Evolutionary conservation across 2,329 filamentous ascomycete genomes (phyloP), one percentile per base, ranked within the genome.

Genomic region (Colletotrichum noveboracense): DNA sequence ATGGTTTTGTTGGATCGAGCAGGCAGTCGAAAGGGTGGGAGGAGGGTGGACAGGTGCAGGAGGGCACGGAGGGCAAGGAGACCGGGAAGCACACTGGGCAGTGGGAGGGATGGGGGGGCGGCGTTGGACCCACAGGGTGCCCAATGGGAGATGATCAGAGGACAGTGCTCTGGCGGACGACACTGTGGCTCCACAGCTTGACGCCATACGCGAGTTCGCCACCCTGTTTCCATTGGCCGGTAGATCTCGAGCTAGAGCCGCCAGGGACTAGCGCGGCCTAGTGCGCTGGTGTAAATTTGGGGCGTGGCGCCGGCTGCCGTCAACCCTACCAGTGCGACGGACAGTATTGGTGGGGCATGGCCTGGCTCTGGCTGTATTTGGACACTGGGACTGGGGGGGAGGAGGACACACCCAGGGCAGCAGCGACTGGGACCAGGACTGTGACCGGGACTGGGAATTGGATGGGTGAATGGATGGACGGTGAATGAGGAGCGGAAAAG

Each of bases 1-100:
- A 66, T 77, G 76, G 67, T 78, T 78, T 78, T 78, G 76, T 77
- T 77, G 75, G 75, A 71, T 76, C 74, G 52, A 52, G 56, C 73
- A 69, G 26, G 71, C 55, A 61, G 71, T 68, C 36, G 70, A 43
- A 55, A 56, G 14, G 71, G 58, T 56, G 58, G 71, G 70, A 61
- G 58, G 66, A 76, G 61, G 69, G 74, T 70, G 75, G 68, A 61
- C 62, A 64, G 65, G 56, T 52, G 72, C 43, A 62, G 68, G 74
- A 67, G 73, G 74, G 70, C 74, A 76, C 61, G 55, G 72, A 75
- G 69, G 69, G 69, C 69, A 74, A 76, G 70, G 70, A 70, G 58
- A 69, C 55, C 21, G 55, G 74, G 65, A 55, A 36, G 60, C 36
- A 52, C 43, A 52, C 43, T 32, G 64, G 24, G 10, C 68, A 68